Evolutionary conservation across 106 monocot genomes (phyloP), one percentile per base, ranked within the genome.

Genomic region (Agapanthus africanus): DNA sequence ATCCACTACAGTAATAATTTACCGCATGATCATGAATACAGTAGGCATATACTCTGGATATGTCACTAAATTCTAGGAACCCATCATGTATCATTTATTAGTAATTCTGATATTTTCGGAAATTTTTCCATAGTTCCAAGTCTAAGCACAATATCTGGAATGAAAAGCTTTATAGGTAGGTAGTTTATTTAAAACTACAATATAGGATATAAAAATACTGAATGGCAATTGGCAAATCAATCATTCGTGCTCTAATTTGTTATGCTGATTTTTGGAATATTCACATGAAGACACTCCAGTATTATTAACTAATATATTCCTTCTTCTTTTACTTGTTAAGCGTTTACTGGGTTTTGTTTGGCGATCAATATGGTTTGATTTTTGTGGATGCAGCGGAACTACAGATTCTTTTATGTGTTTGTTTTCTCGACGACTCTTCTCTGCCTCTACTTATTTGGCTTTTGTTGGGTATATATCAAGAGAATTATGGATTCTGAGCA

Each of bases 351-450:
- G 6, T 40, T 66, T 19, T 39, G 23, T 66, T 7, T 66, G 63
- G 7, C 21, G 65, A 40, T 66, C 38, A 66, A 21, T 41, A n/a
- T n/a, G n/a, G 40, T 23, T 56, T 26, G 37, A 11, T 63, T 31
- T 40, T 59, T 46, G 46, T 52, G 49, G 66, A 27, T 78, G 74
- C 78, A 83, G 82, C 69, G 82, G 30, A 83, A 83, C 30, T 83
- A 83, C 61, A 70, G 82, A 23, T 83, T 83, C 78, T 83, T 75
- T 52, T 83, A 60, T 59, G 71, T 78, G 82, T 83, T 83, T 67
- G 40, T 83, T 40, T 65, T 75, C 62, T 74, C 82, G 4, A 71
- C 82, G 6, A 79, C 78, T 42, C 74, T 83, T 18, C 78, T 83
- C 23, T 83, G 78, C 74, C 23, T 78, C 36, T 82, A 74, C 40